Conservation (phyloP, 148 eudicot species). For the Vaccinium darrowii region DNA sequence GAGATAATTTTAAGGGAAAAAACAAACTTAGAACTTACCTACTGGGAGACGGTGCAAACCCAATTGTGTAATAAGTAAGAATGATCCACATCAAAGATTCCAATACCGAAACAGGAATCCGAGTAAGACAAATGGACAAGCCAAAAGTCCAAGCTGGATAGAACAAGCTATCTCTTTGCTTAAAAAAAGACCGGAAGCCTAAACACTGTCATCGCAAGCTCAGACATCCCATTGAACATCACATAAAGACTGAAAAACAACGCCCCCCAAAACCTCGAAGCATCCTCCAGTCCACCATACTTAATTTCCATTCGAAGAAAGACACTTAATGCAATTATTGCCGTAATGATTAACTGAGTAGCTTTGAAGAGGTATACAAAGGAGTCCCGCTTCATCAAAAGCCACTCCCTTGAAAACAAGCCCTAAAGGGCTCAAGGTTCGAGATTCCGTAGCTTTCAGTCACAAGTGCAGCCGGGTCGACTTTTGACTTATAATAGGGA, state of each 20-base stretch:
- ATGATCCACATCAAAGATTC: too few relatives aligned
- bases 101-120: too few relatives aligned
- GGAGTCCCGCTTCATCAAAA: slow-evolving; percentile 32
- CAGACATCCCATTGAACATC: slow-evolving; percentile 43
- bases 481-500: slow-evolving; percentile 19
- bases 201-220: slow-evolving; percentile 31
- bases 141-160: slow-evolving; percentile 43
- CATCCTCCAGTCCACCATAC: slow-evolving; percentile 26
- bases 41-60: too few relatives aligned
- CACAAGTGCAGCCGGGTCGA: slow-evolving; percentile 36
- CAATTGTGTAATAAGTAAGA: too few relatives aligned
- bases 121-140: too few relatives aligned
- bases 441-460: slow-evolving; percentile 33
- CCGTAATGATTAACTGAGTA: slow-evolving; percentile 32
- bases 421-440: slow-evolving; percentile 30
- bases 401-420: slow-evolving; percentile 40
- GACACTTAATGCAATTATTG: slow-evolving; percentile 27
- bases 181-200: slow-evolving; percentile 37
- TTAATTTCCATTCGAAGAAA: slow-evolving; percentile 39
- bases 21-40: not conserved
- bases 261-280: slow-evolving; percentile 30
- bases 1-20: too few relatives aligned
- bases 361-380: slow-evolving; percentile 36
- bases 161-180: slow-evolving; percentile 37
- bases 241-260: slow-evolving; percentile 41